A percentile compares a stretch with the other conserved stretches of the same genome.
Conservation (phyloP, 164 flowering plant genomes). For the Amborella trichopoda region DNA sequence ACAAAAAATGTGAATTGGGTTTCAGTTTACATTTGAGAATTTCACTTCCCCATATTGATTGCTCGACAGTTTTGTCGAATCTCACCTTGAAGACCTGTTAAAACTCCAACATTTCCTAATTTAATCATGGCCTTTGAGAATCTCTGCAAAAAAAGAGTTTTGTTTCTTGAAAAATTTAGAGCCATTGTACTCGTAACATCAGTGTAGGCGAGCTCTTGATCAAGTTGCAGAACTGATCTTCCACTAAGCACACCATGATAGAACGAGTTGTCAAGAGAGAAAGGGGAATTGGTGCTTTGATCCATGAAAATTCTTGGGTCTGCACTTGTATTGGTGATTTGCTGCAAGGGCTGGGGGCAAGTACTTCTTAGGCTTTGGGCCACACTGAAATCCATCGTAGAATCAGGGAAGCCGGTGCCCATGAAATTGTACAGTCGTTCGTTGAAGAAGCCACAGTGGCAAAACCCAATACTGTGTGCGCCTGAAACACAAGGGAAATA, state of each 20-base stretch:
- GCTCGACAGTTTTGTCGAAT: conserved; percentile 27
- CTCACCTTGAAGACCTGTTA: conserved; percentile 23
- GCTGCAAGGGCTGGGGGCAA: conserved; percentile 7
- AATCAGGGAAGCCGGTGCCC: background rate
- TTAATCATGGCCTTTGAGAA: conserved; percentile 33
- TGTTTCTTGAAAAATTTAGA: conserved; percentile 8
- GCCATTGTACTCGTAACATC: conserved; percentile 11
- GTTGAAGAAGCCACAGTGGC: background rate
- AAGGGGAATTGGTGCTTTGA: conserved; percentile 15
- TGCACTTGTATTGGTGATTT: conserved; percentile 6
- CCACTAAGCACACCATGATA: conserved; percentile 9
- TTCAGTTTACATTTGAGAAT: background rate
- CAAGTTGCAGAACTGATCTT: conserved; percentile 21
- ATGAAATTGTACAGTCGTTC: background rate
- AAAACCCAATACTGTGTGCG: background rate
- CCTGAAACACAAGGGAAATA: no score
- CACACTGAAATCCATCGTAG: conserved; percentile 1
- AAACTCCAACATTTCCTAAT: conserved; percentile 23
- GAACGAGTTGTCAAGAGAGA: conserved; percentile 7
- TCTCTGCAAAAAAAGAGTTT: conserved; percentile 9
- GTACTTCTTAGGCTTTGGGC: conserved; percentile 1
- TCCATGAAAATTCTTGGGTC: conserved; percentile 17
- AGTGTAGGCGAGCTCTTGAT: conserved; percentile 26
- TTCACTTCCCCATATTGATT: conserved; percentile 9
- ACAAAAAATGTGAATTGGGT: background rate